These are phyloP conservation scores for Aureobasidium sp. DNA, from an alignment of 2,329 filamentous ascomycete genomes.

Conservation along the genomic window DNA sequence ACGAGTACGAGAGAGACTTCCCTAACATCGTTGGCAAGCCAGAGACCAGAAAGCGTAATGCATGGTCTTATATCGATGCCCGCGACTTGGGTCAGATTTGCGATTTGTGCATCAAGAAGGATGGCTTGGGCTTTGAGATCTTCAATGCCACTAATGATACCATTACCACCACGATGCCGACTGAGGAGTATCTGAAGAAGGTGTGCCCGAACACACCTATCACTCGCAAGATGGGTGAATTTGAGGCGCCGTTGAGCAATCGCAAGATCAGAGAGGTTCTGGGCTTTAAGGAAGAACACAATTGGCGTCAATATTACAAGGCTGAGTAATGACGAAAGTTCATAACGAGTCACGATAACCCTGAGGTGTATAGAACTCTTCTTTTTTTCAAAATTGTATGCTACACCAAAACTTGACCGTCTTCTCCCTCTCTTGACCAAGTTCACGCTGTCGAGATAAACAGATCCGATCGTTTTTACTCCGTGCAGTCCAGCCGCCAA, in stretches of 20 bases:
- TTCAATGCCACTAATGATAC: slow-evolving; percentile 60
- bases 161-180: slow-evolving; percentile 50
- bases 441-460: neutral
- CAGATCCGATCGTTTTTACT: neutral
- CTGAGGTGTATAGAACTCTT: neutral
- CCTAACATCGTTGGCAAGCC: slow-evolving; percentile 45
- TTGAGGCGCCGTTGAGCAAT: slow-evolving; percentile 56
- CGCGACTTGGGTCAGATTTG: slow-evolving; percentile 57
- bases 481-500: neutral
- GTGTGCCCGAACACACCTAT: slow-evolving; percentile 45
- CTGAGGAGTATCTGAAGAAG: slow-evolving; percentile 46
- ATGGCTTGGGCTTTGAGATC: slow-evolving; percentile 54
- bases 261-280: slow-evolving; percentile 53
- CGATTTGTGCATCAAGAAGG: slow-evolving; percentile 45
- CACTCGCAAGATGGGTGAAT: slow-evolving; percentile 50
- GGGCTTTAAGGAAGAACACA: slow-evolving; percentile 53
- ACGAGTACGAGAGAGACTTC: slow-evolving; percentile 53
- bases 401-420: too few species aligned
- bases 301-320: slow-evolving; percentile 48
- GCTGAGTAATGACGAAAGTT: neutral
- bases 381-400: neutral
- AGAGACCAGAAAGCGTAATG: slow-evolving; percentile 48
- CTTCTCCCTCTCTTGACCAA: neutral
- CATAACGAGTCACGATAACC: neutral
- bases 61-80: slow-evolving; percentile 58